A percentile compares a stretch with the other conserved stretches of the same genome.
phyloP scores from a whole-genome alignment of 345 rosid species.

The Erodium maritimum region DNA sequence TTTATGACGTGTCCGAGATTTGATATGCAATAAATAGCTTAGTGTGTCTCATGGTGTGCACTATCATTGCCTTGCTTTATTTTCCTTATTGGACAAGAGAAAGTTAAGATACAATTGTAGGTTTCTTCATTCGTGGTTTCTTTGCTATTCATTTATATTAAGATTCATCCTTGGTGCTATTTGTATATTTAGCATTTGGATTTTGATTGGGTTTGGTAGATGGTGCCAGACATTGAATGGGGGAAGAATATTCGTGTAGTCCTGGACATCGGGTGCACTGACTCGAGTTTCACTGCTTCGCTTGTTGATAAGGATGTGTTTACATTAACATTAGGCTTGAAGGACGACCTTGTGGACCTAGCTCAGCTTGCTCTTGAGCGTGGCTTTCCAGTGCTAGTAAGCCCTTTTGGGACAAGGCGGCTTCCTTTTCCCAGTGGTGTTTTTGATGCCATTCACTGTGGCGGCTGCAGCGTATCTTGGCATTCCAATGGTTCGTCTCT shows the following conservation, averaged over 20 bases:
- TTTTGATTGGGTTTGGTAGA: conserved; percentile 46
- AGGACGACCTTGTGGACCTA: conserved; percentile 83
- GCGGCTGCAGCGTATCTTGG: conserved; percentile 70
- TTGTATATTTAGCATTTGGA: conserved; percentile 10
- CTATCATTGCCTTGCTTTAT: too few species aligned
- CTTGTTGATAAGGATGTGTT: conserved; percentile 73
- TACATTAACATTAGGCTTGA: conserved; percentile 66
- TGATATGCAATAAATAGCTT: not conserved
- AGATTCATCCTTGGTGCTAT: not conserved
- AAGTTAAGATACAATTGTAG: not conserved
- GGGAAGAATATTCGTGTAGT: conserved; percentile 89
- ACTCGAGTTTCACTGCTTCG: conserved; percentile 63
- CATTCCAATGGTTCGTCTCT: conserved; percentile 53
- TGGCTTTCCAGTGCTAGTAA: conserved; percentile 70
- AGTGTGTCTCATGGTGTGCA: not conserved
- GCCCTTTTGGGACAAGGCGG: conserved; percentile 60
- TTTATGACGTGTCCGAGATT: not conserved
- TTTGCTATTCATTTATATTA: not conserved
- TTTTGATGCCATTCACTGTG: conserved; percentile 87
- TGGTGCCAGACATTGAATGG: conserved; percentile 99
- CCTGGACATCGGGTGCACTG: conserved; percentile 69
- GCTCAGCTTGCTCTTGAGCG: conserved; percentile 85
- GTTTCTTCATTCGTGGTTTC: not conserved
- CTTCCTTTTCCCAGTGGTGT: conserved; percentile 89
- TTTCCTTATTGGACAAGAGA: not conserved